Conservation (phyloP, 2,329 filamentous ascomycete species). For the Penicillium sp. region DNA sequence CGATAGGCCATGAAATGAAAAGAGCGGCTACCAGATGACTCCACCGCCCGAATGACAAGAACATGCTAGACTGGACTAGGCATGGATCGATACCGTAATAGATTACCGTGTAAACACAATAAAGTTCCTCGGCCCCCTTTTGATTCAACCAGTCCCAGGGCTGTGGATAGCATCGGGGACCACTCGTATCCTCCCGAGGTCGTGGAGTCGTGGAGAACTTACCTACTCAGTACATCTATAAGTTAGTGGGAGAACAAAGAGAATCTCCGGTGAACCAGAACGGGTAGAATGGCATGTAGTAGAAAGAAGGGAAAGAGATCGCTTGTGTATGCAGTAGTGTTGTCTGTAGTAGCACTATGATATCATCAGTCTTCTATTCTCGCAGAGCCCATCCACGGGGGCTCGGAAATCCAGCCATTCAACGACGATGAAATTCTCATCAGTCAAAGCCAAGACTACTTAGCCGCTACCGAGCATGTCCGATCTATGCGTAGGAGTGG, state of each 20-base stretch:
- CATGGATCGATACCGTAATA: not conserved
- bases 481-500: conserved; percentile 2
- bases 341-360: not conserved
- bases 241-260: not conserved
- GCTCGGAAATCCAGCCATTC: not conserved
- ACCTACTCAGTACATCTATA: not conserved
- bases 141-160: not conserved
- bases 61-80: not conserved
- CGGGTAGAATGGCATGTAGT: not conserved
- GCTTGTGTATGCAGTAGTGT: too few species aligned
- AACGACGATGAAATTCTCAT: not conserved
- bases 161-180: not conserved
- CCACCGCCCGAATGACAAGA: not conserved
- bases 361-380: conserved; percentile 1
- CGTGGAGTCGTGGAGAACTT: not conserved
- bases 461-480: conserved; percentile 16
- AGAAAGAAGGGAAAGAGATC: too few species aligned
- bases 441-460: conserved; percentile 7
- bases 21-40: not conserved
- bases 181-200: not conserved
- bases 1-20: conserved; percentile 12
- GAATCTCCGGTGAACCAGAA: not conserved
- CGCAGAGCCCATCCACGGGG: not conserved
- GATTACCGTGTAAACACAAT: not conserved
- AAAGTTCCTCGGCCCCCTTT: not conserved